Percentiles rank a stretch among this genome's conserved stretches.
Evolutionary conservation across 495 filamentous ascomycete genomes (phyloP).

Genomic region (Xylaria bambusicola): DNA sequence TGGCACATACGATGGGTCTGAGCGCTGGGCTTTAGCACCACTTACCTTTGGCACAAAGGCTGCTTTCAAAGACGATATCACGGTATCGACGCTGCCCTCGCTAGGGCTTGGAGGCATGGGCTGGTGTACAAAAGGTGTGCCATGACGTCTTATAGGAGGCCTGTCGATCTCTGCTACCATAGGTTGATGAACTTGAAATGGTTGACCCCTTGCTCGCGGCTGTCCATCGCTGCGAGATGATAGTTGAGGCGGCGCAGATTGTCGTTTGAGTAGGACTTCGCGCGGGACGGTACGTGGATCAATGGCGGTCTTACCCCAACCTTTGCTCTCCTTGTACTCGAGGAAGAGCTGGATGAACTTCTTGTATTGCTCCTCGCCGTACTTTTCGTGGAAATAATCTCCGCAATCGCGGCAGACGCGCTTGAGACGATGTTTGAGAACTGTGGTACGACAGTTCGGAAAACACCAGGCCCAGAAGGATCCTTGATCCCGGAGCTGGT

Average conservation of each 20-base stretch:
- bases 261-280: constrained; percentile 11
- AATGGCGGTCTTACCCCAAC: constrained; percentile 13
- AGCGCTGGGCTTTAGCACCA: background rate
- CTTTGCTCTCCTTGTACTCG: constrained; percentile 21
- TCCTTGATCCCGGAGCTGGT: background rate
- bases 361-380: constrained; percentile 20
- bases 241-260: background rate
- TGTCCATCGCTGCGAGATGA: background rate
- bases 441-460: background rate
- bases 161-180: background rate
- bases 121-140: background rate
- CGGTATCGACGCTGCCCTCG: no score
- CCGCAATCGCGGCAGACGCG: constrained; percentile 24
- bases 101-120: background rate
- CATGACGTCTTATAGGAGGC: background rate
- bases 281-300: constrained; percentile 22
- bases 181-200: background rate
- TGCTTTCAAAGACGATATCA: no score
- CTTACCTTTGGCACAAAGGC: constrained; percentile 10
- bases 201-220: background rate
- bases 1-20: background rate
- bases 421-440: background rate
- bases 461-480: constrained; percentile 4
- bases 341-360: constrained; percentile 20
- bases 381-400: constrained; percentile 17